These are phyloP conservation scores for Harringtonia aguacate DNA, from an alignment of 2,329 filamentous ascomycete genomes.

Conservation along the genomic window DNA sequence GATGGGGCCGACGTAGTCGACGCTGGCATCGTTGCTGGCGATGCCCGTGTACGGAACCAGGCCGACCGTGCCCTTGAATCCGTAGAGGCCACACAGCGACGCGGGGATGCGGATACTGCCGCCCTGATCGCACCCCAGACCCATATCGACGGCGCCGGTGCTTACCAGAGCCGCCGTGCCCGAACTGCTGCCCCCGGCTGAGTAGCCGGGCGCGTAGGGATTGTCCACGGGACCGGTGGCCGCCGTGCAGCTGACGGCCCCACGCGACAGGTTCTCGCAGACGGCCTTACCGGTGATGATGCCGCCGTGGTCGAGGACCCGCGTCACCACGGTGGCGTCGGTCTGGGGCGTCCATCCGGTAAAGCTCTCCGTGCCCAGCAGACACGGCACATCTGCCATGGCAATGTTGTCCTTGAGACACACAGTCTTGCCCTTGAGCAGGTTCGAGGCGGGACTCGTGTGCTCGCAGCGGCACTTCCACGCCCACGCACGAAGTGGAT, in stretches of 20 bases:
- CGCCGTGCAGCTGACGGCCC: conserved; percentile 28
- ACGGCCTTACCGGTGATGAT: conserved; percentile 31
- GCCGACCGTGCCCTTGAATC: conserved; percentile 21
- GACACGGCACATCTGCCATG: conserved; percentile 30
- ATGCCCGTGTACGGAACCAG: conserved; percentile 24
- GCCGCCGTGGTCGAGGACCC: conserved; percentile 29
- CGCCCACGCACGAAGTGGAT: conserved; percentile 29
- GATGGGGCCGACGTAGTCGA: conserved; percentile 22
- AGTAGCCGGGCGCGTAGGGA: conserved; percentile 31
- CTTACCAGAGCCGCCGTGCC: conserved; percentile 32
- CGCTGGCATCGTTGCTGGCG: conserved; percentile 16
- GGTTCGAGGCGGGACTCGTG: conserved; percentile 13
- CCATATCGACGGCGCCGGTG: conserved; percentile 19
- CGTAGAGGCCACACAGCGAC: conserved; percentile 19
- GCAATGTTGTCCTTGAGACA: conserved; percentile 37
- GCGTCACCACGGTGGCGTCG: conserved; percentile 32
- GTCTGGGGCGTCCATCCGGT: conserved; percentile 24
- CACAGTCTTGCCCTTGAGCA: conserved; percentile 28
- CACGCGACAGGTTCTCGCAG: conserved; percentile 35
- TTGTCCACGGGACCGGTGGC: conserved; percentile 36
- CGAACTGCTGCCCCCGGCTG: conserved; percentile 34
- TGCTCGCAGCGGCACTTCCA: conserved; percentile 27
- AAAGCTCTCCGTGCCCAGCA: conserved; percentile 29
- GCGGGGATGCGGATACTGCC: conserved; percentile 23
- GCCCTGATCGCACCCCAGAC: conserved; percentile 23